These are phyloP conservation scores for Stellera chamaejasme DNA, from an alignment of 345 rosid genomes.

Conservation along the genomic window DNA sequence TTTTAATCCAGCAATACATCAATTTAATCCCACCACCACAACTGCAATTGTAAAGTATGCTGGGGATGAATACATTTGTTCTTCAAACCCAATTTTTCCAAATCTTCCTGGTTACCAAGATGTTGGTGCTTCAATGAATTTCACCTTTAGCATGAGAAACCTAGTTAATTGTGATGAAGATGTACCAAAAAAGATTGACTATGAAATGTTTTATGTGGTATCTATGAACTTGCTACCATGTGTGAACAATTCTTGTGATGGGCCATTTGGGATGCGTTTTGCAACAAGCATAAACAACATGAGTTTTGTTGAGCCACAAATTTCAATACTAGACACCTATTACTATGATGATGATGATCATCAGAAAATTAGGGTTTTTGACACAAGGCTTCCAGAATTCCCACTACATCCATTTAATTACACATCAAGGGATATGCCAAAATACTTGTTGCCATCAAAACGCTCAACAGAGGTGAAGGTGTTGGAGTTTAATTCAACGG, in stretches of 20 bases:
- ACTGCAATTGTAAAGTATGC: constrained; percentile 30
- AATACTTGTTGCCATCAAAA: not conserved
- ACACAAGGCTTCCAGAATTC: not conserved
- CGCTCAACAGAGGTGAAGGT: constrained; percentile 8
- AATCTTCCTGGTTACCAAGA: constrained; percentile 1
- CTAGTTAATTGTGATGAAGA: constrained; percentile 4
- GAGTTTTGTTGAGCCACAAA: constrained; percentile 17
- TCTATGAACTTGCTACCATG: constrained; percentile 13
- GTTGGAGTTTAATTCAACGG: constrained; percentile 13
- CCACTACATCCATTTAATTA: constrained; percentile 9
- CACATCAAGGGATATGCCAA: not conserved
- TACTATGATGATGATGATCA: constrained; percentile 4
- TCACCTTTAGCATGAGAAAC: constrained; percentile 1
- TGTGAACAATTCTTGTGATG: no score
- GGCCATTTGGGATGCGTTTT: no score
- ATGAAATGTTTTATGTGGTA: constrained; percentile 9
- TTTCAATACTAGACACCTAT: constrained; percentile 30
- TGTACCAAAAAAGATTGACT: constrained; percentile 17
- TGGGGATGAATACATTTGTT: not conserved
- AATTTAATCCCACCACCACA: constrained; percentile 5
- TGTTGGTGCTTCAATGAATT: constrained; percentile 2
- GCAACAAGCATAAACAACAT: constrained; percentile 18
- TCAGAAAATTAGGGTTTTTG: not conserved
- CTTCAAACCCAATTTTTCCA: not conserved
- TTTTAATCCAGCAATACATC: not conserved